Conservation (phyloP, 768 basidiomycete species). For the Dentipellis sp. region DNA sequence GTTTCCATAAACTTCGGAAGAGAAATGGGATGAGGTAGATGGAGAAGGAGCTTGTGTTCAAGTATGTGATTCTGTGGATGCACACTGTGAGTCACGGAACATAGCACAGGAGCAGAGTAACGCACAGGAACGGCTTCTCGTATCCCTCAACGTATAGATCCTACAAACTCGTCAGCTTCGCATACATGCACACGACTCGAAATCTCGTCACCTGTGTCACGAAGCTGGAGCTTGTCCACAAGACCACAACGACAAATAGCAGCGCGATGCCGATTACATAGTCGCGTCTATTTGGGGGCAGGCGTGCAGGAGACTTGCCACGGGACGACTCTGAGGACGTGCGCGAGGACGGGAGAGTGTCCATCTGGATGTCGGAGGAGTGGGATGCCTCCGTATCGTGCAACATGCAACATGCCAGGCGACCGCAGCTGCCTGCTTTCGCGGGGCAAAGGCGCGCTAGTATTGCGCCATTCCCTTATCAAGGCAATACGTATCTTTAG, state of each 20-base stretch:
- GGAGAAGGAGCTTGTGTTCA: slow-evolving; percentile 85
- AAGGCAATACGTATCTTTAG: not conserved
- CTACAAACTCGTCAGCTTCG: slow-evolving; percentile 16
- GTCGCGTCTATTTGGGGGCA: slow-evolving; percentile 18
- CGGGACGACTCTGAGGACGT: not conserved
- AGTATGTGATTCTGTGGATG: slow-evolving; percentile 64
- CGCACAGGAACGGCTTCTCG: slow-evolving; percentile 84
- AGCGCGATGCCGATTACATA: slow-evolving; percentile 57
- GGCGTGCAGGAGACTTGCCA: not conserved
- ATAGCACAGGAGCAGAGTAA: not conserved
- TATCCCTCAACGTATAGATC: slow-evolving; percentile 57
- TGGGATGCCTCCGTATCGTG: not conserved
- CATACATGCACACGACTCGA: not conserved
- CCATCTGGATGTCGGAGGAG: slow-evolving; percentile 9
- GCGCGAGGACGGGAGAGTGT: slow-evolving; percentile 1
- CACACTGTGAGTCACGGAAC: not conserved
- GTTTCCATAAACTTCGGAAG: slow-evolving; percentile 25
- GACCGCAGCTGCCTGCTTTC: not conserved
- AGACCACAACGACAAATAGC: slow-evolving; percentile 64
- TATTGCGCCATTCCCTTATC: not conserved
- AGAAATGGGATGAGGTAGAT: slow-evolving; percentile 67
- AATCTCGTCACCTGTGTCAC: slow-evolving; percentile 56
- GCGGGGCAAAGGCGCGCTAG: not conserved
- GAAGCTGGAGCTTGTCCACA: slow-evolving; percentile 89
- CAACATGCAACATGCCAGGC: not conserved